These are phyloP conservation scores for Cordyceps fumosorosea DNA, from an alignment of 2,329 filamentous ascomycete genomes.

Conservation along the genomic window DNA sequence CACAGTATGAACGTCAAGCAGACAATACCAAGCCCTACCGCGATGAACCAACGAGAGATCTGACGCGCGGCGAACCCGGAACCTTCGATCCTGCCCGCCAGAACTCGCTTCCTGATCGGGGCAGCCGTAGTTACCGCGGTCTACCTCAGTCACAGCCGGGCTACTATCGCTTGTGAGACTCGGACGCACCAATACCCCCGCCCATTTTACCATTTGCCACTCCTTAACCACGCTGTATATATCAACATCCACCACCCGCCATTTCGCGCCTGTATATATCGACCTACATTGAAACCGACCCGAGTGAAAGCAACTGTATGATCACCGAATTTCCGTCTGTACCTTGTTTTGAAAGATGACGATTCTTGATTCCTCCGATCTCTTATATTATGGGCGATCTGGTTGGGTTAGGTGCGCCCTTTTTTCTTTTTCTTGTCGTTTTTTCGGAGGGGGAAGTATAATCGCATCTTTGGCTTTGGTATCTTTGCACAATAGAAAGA, in stretches of 20 bases:
- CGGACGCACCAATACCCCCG: not conserved
- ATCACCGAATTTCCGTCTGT: not conserved
- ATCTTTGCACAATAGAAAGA: not conserved
- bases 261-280: not conserved
- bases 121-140: not conserved
- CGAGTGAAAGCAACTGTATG: not conserved
- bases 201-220: not conserved
- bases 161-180: slow-evolving; percentile 1
- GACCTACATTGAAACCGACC: not conserved
- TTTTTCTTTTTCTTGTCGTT: not conserved
- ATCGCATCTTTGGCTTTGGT: not conserved
- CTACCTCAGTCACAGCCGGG: not conserved
- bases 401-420: not conserved
- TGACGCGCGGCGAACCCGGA: slow-evolving; percentile 1
- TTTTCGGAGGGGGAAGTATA: not conserved
- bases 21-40: not conserved
- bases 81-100: not conserved
- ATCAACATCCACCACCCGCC: not conserved
- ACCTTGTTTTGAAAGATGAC: not conserved
- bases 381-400: not conserved
- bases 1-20: not conserved
- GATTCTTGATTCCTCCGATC: not conserved
- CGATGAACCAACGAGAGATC: not conserved
- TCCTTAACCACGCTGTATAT: slow-evolving; percentile 2
- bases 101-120: not conserved